phyloP scores from a whole-genome alignment of 805 yeast species.

The Wickerhamomyces sydowiorum region DNA sequence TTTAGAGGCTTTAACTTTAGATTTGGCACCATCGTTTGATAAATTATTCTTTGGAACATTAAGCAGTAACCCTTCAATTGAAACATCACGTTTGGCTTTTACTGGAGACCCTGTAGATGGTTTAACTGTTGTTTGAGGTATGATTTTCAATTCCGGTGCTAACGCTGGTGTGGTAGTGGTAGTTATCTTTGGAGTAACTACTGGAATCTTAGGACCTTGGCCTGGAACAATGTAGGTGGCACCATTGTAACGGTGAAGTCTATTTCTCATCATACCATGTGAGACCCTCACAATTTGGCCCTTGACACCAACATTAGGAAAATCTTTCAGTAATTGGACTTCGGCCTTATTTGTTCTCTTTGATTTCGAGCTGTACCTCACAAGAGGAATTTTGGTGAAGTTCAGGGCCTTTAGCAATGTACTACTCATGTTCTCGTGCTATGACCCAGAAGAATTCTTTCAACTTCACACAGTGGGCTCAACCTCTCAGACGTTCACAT shows the following conservation, averaged over 20 bases:
- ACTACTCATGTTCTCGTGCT: constrained; percentile 8
- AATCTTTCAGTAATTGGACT: constrained; percentile 72
- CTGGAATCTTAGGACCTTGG: constrained; percentile 21
- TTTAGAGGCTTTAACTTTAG: constrained; percentile 2
- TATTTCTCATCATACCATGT: constrained; percentile 80
- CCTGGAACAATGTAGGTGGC: constrained; percentile 58
- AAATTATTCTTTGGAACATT: constrained; percentile 8
- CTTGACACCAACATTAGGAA: constrained; percentile 53
- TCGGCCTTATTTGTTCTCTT: constrained; percentile 51
- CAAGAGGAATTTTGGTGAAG: constrained; percentile 22
- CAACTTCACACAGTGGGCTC: too few relatives aligned
- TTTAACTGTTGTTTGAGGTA: too few relatives aligned
- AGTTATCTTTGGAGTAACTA: constrained; percentile 6
- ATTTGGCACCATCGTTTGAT: constrained; percentile 1
- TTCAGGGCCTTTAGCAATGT: constrained; percentile 6
- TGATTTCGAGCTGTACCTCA: constrained; percentile 40
- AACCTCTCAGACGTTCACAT: too few relatives aligned
- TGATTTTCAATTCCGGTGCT: background rate
- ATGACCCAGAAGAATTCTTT: too few relatives aligned
- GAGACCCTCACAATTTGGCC: constrained; percentile 75
- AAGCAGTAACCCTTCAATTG: constrained; percentile 17
- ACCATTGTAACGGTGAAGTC: constrained; percentile 61
- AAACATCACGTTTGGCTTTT: background rate
- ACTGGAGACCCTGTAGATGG: background rate
- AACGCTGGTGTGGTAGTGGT: background rate